These are phyloP conservation scores for Didymella exigua DNA, from an alignment of 2,329 filamentous ascomycete species.

Conservation along the genomic window DNA sequence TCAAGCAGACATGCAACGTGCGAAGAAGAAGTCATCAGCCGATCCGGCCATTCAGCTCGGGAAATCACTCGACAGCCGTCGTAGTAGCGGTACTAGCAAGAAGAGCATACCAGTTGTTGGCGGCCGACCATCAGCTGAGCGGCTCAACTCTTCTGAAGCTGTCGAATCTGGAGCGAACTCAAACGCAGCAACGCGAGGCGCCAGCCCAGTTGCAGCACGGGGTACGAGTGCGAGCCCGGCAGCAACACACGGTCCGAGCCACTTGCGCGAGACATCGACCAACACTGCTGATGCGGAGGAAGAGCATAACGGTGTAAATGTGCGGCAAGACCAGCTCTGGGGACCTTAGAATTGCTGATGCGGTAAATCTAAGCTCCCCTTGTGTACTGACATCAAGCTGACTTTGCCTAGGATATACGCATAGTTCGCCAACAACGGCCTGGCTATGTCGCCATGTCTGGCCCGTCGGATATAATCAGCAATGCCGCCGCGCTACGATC, in stretches of 20 bases:
- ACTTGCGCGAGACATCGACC: conserved; percentile 41
- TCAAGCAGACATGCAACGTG: conserved; percentile 66
- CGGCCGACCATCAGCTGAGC: conserved; percentile 36
- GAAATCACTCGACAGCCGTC: conserved; percentile 87
- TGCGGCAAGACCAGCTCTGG: conserved; percentile 53
- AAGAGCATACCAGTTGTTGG: conserved; percentile 63
- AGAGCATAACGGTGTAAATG: conserved; percentile 47
- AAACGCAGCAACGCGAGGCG: conserved; percentile 39
- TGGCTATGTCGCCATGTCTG: conserved; percentile 20
- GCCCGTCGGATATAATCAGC: conserved; percentile 15
- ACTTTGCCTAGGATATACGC: conserved; percentile 10
- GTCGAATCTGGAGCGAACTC: conserved; percentile 35
- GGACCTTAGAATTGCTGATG: conserved; percentile 47
- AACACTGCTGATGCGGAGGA: conserved; percentile 22
- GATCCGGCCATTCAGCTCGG: conserved; percentile 63
- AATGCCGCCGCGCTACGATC: conserved; percentile 18
- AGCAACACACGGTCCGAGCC: conserved; percentile 40
- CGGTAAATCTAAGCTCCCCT: conserved; percentile 42
- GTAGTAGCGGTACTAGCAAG: conserved; percentile 85
- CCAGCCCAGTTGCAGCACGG: conserved; percentile 34
- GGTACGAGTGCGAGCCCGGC: conserved; percentile 43
- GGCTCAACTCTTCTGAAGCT: conserved; percentile 29
- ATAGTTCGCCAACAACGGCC: conserved; percentile 23
- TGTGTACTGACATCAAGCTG: conserved; percentile 11
- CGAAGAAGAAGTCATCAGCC: conserved; percentile 51